These are phyloP conservation scores for Scutellaria galericulata DNA, from an alignment of 257 asterid genomes.

Conservation along the genomic window DNA sequence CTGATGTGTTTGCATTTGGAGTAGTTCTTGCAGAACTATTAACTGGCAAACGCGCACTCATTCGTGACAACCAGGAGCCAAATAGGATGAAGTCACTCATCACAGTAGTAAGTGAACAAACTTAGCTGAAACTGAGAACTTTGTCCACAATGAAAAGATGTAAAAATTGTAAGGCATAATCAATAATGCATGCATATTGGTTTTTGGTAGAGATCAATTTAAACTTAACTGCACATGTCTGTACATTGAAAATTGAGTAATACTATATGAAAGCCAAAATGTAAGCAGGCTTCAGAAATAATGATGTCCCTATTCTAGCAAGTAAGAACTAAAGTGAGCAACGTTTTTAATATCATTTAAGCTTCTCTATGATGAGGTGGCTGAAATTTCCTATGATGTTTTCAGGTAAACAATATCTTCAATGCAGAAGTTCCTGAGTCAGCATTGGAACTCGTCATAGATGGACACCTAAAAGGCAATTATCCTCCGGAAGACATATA, in stretches of 20 bases:
- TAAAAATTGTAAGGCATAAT: not conserved
- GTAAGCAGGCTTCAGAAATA: no score
- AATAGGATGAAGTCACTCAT: conserved; percentile 78
- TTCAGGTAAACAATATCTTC: conserved; percentile 61
- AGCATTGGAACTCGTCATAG: conserved; percentile 58
- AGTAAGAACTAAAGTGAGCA: no score
- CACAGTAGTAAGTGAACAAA: conserved; percentile 63
- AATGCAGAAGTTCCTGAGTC: conserved; percentile 58
- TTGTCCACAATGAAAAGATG: not conserved
- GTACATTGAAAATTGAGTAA: no score
- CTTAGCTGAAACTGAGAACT: not conserved
- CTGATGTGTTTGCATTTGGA: conserved; percentile 89
- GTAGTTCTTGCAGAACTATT: conserved; percentile 85
- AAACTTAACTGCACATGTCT: no score
- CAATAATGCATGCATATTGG: not conserved
- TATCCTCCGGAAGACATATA: conserved; percentile 66
- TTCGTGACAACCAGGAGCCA: conserved; percentile 63
- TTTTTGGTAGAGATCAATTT: not conserved
- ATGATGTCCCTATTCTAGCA: no score
- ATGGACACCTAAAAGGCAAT: conserved; percentile 59
- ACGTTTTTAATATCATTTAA: no score
- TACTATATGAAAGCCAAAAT: no score
- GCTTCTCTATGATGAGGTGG: not conserved
- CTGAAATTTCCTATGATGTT: conserved; percentile 10
- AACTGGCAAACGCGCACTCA: conserved; percentile 84